A percentile compares a stretch with the other conserved stretches of the same genome.
These are phyloP conservation scores for Gaeumannomyces sp. DNA, from an alignment of 2,329 filamentous ascomycete genomes.

Conservation along the genomic window DNA sequence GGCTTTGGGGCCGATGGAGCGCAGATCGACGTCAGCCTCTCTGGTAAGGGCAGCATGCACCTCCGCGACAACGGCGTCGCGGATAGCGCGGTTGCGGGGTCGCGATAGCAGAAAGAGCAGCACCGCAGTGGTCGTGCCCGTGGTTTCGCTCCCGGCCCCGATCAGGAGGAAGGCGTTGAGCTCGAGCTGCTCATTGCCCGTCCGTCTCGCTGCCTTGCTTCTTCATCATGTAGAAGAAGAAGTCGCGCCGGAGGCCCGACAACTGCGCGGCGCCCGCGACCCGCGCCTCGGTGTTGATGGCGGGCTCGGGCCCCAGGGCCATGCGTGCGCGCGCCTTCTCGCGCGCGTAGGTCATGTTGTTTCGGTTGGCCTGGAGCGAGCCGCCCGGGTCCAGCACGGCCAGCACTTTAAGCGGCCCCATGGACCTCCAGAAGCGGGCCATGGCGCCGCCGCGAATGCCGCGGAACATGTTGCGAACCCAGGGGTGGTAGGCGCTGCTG, in stretches of 20 bases:
- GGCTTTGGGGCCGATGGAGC: neutral
- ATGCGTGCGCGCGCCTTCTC: neutral
- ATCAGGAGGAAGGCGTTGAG: slow-evolving; percentile 19
- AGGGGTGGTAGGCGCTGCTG: slow-evolving; percentile 13
- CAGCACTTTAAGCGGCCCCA: neutral
- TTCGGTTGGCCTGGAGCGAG: neutral
- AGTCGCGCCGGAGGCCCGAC: neutral
- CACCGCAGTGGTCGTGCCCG: slow-evolving; percentile 16
- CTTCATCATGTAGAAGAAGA: slow-evolving; percentile 6
- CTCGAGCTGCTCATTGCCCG: slow-evolving; percentile 17
- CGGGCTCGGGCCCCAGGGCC: slow-evolving; percentile 4
- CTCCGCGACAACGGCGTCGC: neutral
- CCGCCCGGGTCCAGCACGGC: neutral
- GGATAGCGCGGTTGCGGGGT: slow-evolving; percentile 20
- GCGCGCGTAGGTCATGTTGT: neutral
- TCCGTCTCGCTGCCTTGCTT: neutral
- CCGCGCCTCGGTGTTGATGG: neutral
- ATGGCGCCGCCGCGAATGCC: slow-evolving; percentile 8
- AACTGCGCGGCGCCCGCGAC: neutral
- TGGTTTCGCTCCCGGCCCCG: slow-evolving; percentile 20
- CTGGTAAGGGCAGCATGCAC: neutral
- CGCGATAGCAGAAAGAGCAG: slow-evolving; percentile 14
- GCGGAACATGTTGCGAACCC: slow-evolving; percentile 19
- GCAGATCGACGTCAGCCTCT: neutral
- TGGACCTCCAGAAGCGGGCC: neutral